Evolutionary conservation across 2,329 filamentous ascomycete genomes (phyloP), one percentile per base, ranked within the genome.

Genomic region (Microascus cirrosus): DNA sequence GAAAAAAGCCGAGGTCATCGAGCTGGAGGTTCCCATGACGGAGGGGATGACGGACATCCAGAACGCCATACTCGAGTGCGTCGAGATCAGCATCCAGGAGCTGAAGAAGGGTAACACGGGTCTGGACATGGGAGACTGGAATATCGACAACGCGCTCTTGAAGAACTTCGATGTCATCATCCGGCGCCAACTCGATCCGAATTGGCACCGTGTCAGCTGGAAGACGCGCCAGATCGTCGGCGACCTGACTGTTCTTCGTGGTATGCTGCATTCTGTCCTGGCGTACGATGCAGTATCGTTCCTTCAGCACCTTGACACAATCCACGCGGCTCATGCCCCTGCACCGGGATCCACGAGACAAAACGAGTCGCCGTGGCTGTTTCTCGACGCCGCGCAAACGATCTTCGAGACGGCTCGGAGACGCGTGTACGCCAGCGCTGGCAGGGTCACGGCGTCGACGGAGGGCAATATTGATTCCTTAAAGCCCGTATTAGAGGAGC

Each of bases 111-210:
- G 84, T 20, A 97, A 96, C 66, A 81, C 85, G 1, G 92, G 91
- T 2, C 76, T 99, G 7, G 93, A 97, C 64, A 92, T 97, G 84
- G 92, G 95, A 60, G 92, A 96, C 66, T 97, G 93, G 93, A 96
- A 90, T 55, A 77, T 96, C 20, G 93, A 97, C 70, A 96, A 89
- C 67, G 93, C 93, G n/a, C 74, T 97, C 60, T 87, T 96, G 63
- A 89, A 87, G 67, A 95, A 91, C 65, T 99, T 99, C 69, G 94
- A 97, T 69, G 77, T 89, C 60, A 87, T 92, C 58, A 85, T 99
- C 55, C 82, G 93, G 61, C 82, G 92, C 59, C 94, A 99, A 70
- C 76, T 99, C 20, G 92, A 97, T 67, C 92, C 93, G 4, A 92
- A 97, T 59, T 99, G 94, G 94, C 94, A 99, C 74, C 84, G 94